Evolutionary conservation across 2,329 filamentous ascomycete species (phyloP), one percentile per base, ranked within the genome.

Genomic region (Hymenoscyphus occultus): DNA sequence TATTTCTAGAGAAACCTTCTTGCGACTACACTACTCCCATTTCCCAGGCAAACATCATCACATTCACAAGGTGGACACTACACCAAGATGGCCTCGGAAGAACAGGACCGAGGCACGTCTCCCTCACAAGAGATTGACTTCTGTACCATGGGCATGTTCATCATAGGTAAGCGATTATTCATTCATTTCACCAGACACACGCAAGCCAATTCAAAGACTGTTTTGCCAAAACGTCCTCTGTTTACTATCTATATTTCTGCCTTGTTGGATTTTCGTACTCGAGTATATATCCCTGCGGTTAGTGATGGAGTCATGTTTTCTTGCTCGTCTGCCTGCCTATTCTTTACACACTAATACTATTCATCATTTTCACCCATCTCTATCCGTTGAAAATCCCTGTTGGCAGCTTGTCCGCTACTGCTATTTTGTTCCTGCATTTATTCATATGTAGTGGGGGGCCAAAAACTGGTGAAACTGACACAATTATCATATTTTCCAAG

Each of bases 101-200:
- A 71, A 31, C 68, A 70, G 45, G 68, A 72, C 35, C 67, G 69
- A 16, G 57, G 32, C 22, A 57, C 71, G 54, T 48, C 73, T 39
- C 71, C 74, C 45, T 68, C 72, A 19, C 79, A 80, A 66, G 77
- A 78, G 59, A 82, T 89, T 61, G 87, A 90, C 69, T 90, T 91
- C 76, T 86, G 88, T 66, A 90, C 87, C 0, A 73, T 91, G 72
- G 89, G 88, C 72, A 90, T 91, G 88, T 88, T 91, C 72, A 91
- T 90, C 60, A 86, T 91, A 67, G 88, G 87, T 89, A 78, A 76
- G 82, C 64, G 61, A 28, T 56, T 28, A 28, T 28, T 28, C 28
- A 28, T 28, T 28, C 28, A 28, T 28, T 28, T 28, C 28, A 28
- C 28, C 28, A 28, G 28, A 28, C 28, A 28, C 28, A 1, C 16